Evolutionary conservation across 331 rosid species (phyloP), one percentile per base, ranked within the genome.

Genomic region (Rhamnella rubrinervis): DNA sequence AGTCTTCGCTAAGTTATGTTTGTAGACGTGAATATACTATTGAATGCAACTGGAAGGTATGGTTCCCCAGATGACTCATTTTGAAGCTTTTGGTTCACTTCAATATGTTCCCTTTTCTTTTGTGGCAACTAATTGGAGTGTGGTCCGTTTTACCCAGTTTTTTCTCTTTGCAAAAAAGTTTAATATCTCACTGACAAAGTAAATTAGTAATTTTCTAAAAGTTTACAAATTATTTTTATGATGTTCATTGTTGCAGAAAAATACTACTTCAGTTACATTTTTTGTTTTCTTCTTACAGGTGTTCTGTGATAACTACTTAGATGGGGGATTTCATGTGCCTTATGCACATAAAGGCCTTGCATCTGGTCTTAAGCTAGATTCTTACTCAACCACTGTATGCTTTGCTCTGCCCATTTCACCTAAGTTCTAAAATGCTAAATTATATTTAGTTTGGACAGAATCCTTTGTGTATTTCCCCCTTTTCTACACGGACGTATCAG

Each of bases 271-370:
- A 44, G 49, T 44, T 44, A 44, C 11, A 44, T 44, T 41, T 0
- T 44, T 44, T 44, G 14, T 44, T 44, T 44, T 44, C 49, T 44
- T 44, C 60, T 70, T 81, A 74, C 77, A 93, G 98, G 96, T 93
- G 50, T 90, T 90, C 73, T 93, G 97, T 77, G 97, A 93, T 84
- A 93, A 93, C 93, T 93, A 88, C 82, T 82, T 93, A 59, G 98
- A 93, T 69, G 98, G 98, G 31, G 98, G 98, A 67, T 93, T 90
- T 76, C 98, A 93, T 41, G 98, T 93, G 23, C 95, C 98, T 13
- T 88, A 83, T 81, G 98, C 93, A 1, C 98, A 93, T 78, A 90
- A 90, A 81, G 92, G 81, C 85, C 88, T 93, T 6, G 92, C 96
- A 71, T 84, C 87, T 20, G 87, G 88, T 82, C 98, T 93, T 63